phyloP scores from a whole-genome alignment of 108 stramenopile species.

The Fragilaria radians region DNA sequence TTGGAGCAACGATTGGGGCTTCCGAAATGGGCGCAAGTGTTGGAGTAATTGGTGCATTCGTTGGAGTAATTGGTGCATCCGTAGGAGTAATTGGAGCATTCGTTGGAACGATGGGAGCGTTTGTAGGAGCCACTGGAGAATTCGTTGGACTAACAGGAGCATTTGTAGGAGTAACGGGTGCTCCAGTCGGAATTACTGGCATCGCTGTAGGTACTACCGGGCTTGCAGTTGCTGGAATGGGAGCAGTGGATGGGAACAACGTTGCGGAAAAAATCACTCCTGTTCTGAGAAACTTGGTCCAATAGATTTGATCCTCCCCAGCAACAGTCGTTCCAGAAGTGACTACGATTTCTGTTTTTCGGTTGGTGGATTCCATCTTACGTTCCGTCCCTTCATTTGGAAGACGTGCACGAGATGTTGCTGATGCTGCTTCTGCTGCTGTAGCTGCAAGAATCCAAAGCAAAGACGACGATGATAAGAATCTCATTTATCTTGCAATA shows the following conservation, averaged over 20 bases:
- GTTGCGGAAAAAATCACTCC: background rate
- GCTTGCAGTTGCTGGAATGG: background rate
- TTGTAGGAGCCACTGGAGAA: background rate
- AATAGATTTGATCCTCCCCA: background rate
- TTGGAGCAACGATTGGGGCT: background rate
- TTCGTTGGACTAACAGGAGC: background rate
- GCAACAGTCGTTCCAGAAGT: too few species aligned
- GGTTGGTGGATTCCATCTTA: background rate
- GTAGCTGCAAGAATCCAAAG: background rate
- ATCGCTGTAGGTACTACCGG: background rate
- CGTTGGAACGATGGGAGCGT: background rate
- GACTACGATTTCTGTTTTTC: too few species aligned
- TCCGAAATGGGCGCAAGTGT: background rate
- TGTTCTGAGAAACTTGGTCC: background rate
- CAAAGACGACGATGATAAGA: background rate
- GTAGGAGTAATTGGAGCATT: background rate
- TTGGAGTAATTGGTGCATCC: background rate
- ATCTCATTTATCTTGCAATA: background rate
- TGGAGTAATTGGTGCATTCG: background rate
- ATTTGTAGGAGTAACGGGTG: background rate
- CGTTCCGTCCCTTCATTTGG: conserved; percentile 1
- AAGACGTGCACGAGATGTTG: background rate
- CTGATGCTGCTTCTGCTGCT: background rate
- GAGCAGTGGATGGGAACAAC: background rate
- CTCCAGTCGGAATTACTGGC: background rate